phyloP scores from a whole-genome alignment of 2,329 filamentous ascomycete genomes.

The Cladosporium sp. region DNA sequence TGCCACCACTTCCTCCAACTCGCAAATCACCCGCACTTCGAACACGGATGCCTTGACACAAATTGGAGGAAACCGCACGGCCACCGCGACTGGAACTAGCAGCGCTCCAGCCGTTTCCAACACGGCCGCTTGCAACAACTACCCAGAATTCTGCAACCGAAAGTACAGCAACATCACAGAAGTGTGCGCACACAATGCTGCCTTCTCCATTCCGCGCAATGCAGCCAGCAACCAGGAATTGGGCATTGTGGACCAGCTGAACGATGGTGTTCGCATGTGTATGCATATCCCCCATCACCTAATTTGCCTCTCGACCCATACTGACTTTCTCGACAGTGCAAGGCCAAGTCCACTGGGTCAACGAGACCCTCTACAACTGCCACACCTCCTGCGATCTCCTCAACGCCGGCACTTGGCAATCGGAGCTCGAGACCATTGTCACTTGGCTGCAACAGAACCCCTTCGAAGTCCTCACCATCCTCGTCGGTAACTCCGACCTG shows the following conservation, averaged over 20 bases:
- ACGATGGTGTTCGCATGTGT: conserved; percentile 65
- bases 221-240: conserved; percentile 70
- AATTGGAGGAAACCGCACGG: conserved; percentile 14
- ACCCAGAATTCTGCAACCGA: conserved; percentile 64
- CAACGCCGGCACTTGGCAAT: conserved; percentile 69
- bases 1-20: conserved; percentile 18
- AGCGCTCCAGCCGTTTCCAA: conserved; percentile 49
- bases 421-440: conserved; percentile 63
- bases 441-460: conserved; percentile 70
- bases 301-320: neutral
- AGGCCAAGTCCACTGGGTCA: conserved; percentile 52
- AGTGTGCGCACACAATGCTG: conserved; percentile 74
- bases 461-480: conserved; percentile 80
- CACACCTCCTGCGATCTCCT: conserved; percentile 78
- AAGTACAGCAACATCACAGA: conserved; percentile 78
- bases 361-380: conserved; percentile 66
- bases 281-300: conserved; percentile 22
- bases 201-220: conserved; percentile 65
- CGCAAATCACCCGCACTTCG: conserved; percentile 15
- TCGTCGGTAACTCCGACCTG: conserved; percentile 79
- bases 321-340: conserved; percentile 40
- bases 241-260: conserved; percentile 61
- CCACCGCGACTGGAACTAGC: conserved; percentile 24
- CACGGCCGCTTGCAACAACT: conserved; percentile 71
- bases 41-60: conserved; percentile 9